Evolutionary conservation across 768 basidiomycete species (phyloP).

Genomic region (Rhizopogon rudus): DNA sequence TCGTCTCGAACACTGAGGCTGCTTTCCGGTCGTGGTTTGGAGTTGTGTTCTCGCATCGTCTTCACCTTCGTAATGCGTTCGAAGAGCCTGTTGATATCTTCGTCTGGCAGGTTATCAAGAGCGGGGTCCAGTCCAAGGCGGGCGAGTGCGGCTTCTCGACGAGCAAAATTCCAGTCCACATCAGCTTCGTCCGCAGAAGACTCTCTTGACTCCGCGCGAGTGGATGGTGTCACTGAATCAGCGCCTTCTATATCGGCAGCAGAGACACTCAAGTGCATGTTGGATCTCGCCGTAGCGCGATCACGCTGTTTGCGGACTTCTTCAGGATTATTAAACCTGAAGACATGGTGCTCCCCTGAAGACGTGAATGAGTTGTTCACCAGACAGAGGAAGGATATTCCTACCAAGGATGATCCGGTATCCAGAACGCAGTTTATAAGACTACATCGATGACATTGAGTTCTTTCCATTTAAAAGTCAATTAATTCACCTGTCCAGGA

Average conservation of each 20-base stretch:
- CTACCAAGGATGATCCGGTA: slow-evolving; percentile 93
- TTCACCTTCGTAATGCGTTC: slow-evolving; percentile 94
- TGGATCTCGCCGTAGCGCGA: slow-evolving; percentile 70
- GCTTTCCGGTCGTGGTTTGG: slow-evolving; percentile 83
- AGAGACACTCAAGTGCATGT: slow-evolving; percentile 57
- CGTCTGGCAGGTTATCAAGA: slow-evolving; percentile 89
- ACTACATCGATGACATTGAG: slow-evolving; percentile 29
- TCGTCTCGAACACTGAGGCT: slow-evolving; percentile 85
- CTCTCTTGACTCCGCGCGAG: slow-evolving; percentile 76
- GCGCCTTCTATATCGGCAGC: slow-evolving; percentile 60
- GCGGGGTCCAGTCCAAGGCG: slow-evolving; percentile 83
- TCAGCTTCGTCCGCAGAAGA: slow-evolving; percentile 62
- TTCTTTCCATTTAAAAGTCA: not conserved
- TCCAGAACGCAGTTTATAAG: slow-evolving; percentile 86
- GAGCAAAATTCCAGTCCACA: slow-evolving; percentile 97
- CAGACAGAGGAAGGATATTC: slow-evolving; percentile 12
- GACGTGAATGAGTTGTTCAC: slow-evolving; percentile 4
- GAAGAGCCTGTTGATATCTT: slow-evolving; percentile 89
- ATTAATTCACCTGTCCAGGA: slow-evolving; percentile 60
- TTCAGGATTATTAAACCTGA: slow-evolving; percentile 94
- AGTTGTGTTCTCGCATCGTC: slow-evolving; percentile 76
- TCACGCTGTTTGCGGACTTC: slow-evolving; percentile 90
- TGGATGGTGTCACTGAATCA: slow-evolving; percentile 42
- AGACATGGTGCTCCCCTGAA: slow-evolving; percentile 92
- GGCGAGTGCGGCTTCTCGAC: slow-evolving; percentile 88